Conservation (phyloP, 169 alveolate genomes). For the Babesia bigemina region DNA sequence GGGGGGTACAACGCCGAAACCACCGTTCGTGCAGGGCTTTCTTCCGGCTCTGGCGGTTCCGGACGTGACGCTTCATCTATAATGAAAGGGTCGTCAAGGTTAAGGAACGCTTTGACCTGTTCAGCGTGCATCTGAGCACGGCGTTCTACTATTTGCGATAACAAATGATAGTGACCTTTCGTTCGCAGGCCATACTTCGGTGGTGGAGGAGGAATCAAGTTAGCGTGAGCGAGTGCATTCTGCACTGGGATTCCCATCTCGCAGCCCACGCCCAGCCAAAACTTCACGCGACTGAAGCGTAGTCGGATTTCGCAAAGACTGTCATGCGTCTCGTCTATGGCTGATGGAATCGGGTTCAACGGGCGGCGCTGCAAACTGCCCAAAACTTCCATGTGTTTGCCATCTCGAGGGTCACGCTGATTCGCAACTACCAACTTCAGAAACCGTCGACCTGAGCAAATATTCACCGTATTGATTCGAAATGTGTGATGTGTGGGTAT, state of each 20-base stretch:
- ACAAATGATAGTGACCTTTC: conserved; percentile 64
- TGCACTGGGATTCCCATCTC: conserved; percentile 70
- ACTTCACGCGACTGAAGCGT: conserved; percentile 83
- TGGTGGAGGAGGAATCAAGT: conserved; percentile 78
- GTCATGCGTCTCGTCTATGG: conserved; percentile 73
- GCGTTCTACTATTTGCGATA: conserved; percentile 58
- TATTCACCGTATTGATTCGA: neutral
- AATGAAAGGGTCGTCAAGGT: conserved; percentile 28
- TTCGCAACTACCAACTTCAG: conserved; percentile 84
- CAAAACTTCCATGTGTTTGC: conserved; percentile 87
- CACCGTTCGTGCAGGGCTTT: conserved; percentile 60
- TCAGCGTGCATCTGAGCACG: conserved; percentile 48
- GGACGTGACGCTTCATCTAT: conserved; percentile 33
- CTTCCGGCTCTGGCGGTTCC: conserved; percentile 62
- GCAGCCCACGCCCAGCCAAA: conserved; percentile 87
- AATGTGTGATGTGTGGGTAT: neutral
- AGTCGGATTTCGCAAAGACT: conserved; percentile 81
- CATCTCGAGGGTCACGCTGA: conserved; percentile 86
- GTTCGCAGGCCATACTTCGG: conserved; percentile 77
- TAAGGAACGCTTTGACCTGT: conserved; percentile 57
- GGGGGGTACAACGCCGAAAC: conserved; percentile 47
- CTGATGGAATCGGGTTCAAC: conserved; percentile 70
- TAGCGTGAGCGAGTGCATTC: conserved; percentile 63
- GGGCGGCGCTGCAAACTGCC: conserved; percentile 76
- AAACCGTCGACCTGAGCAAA: conserved; percentile 68